Percentiles rank a stretch among this genome's conserved stretches.
These are phyloP conservation scores for Orbilia blumenaviensis DNA, from an alignment of 2,329 filamentous ascomycete genomes.

Conservation along the genomic window DNA sequence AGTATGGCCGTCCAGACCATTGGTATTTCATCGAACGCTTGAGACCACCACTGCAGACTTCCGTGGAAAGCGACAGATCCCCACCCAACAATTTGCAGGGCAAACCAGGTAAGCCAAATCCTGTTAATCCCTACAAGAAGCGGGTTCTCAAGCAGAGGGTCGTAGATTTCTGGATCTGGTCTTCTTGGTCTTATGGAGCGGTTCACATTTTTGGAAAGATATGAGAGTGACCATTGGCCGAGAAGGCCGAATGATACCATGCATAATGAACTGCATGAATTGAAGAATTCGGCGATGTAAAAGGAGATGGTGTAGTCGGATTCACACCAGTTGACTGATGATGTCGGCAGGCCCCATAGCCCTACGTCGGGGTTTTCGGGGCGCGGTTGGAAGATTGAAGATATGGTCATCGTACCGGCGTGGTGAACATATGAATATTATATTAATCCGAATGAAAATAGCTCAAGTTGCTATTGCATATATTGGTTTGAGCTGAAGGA, in stretches of 20 bases:
- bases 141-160: conserved; percentile 29
- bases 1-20: conserved; percentile 51
- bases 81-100: conserved; percentile 46
- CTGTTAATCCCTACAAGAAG: conserved; percentile 17
- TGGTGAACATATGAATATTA: too few species aligned
- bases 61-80: conserved; percentile 49
- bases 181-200: neutral
- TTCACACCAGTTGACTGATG: conserved; percentile 62
- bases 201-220: conserved; percentile 29
- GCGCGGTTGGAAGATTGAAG: conserved; percentile 85
- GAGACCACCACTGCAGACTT: conserved; percentile 42
- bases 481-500: too few species aligned
- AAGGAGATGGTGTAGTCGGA: conserved; percentile 43
- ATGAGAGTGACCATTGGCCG: conserved; percentile 27
- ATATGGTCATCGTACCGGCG: conserved; percentile 70
- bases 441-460: too few species aligned
- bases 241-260: conserved; percentile 46
- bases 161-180: conserved; percentile 22
- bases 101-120: conserved; percentile 45
- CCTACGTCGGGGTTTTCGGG: conserved; percentile 89
- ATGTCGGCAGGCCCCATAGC: conserved; percentile 65
- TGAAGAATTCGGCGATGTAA: conserved; percentile 52
- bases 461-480: too few species aligned
- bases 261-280: conserved; percentile 33
- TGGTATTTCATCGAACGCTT: conserved; percentile 49